These are phyloP conservation scores for Lachancea kluyveri DNA, from an alignment of 805 yeast genomes.

Conservation along the genomic window DNA sequence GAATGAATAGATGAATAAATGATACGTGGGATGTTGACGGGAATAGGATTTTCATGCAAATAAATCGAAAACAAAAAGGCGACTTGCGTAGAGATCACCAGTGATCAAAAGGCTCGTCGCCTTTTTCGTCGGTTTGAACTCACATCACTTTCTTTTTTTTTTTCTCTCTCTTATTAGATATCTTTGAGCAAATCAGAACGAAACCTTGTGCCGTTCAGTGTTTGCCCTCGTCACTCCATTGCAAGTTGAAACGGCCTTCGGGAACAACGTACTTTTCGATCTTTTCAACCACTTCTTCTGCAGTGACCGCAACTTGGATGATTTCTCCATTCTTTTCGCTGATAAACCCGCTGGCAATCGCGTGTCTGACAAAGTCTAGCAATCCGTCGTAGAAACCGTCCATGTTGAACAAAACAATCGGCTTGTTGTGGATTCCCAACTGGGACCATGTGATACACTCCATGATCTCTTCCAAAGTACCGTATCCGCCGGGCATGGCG, in stretches of 20 bases:
- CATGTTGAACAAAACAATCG: slow-evolving; percentile 70
- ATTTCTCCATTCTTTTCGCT: slow-evolving; percentile 60
- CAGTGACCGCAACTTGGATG: slow-evolving; percentile 59
- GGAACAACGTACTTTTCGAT: slow-evolving; percentile 60
- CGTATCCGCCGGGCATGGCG: slow-evolving; percentile 90
- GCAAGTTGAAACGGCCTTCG: slow-evolving; percentile 65
- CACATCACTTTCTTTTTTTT: too few relatives aligned
- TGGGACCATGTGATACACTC: slow-evolving; percentile 91
- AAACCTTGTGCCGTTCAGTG: slow-evolving; percentile 1
- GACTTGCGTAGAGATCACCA: too few relatives aligned
- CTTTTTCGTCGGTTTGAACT: too few relatives aligned
- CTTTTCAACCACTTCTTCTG: slow-evolving; percentile 59
- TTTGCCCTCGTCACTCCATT: slow-evolving; percentile 46
- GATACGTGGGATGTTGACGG: too few relatives aligned
- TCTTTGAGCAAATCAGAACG: too few relatives aligned
- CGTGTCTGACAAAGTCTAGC: slow-evolving; percentile 50
- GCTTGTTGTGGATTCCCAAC: slow-evolving; percentile 77
- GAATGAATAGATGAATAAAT: too few relatives aligned
- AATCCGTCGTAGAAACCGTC: slow-evolving; percentile 76
- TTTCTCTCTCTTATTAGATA: too few relatives aligned
- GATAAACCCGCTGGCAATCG: slow-evolving; percentile 63
- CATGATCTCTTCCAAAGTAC: slow-evolving; percentile 83
- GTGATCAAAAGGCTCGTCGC: too few relatives aligned
- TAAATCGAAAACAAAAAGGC: too few relatives aligned
- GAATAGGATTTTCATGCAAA: too few relatives aligned